These are phyloP conservation scores for Paramecium sexaurelia DNA, from an alignment of 73 alveolate species.

Conservation along the genomic window DNA sequence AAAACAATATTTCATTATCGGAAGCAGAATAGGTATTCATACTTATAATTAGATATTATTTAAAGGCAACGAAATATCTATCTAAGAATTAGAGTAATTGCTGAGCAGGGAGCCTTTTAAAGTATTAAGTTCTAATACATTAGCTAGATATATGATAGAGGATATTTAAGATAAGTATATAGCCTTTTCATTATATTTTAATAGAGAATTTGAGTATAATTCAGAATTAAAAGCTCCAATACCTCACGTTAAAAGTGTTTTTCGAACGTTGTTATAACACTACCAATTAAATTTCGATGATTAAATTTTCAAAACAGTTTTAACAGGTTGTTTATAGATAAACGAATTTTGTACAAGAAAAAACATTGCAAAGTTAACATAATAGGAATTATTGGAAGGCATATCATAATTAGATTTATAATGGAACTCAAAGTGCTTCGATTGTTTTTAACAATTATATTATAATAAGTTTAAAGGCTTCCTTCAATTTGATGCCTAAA, in stretches of 20 bases:
- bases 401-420: neutral
- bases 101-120: neutral
- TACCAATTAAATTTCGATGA: neutral
- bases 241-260: neutral
- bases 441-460: constrained; percentile 5
- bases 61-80: neutral
- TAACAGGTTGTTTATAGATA: neutral
- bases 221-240: neutral
- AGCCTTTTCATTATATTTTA: neutral
- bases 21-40: neutral
- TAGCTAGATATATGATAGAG: neutral
- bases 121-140: neutral
- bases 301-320: neutral
- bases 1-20: neutral
- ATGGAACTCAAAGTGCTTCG: constrained; percentile 14
- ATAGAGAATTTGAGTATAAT: constrained; percentile 9
- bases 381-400: neutral
- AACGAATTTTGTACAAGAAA: neutral
- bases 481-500: neutral
- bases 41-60: neutral
- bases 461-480: neutral
- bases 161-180: neutral
- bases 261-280: neutral
- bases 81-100: neutral
- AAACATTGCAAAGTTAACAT: neutral